Percentiles rank a stretch among this genome's conserved stretches.
Conservation (phyloP, 371 early-diverging fungal species). For the Mucor saturninus region DNA sequence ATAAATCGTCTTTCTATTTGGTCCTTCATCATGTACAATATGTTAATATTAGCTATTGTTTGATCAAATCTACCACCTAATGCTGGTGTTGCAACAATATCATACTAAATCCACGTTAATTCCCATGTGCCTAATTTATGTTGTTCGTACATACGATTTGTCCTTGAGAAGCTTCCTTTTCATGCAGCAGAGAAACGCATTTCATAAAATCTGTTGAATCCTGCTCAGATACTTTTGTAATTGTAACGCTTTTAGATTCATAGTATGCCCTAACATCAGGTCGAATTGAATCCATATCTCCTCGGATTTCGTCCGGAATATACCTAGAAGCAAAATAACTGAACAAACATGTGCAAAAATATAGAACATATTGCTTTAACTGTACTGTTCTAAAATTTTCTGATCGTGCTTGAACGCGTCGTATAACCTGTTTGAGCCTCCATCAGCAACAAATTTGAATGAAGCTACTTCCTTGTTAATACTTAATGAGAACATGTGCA, state of each 20-base stretch:
- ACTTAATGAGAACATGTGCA: not conserved
- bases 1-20: slow-evolving; percentile 58
- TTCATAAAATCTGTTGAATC: slow-evolving; percentile 90
- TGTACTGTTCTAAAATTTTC: slow-evolving; percentile 49
- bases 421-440: slow-evolving; percentile 88
- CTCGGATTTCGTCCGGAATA: slow-evolving; percentile 80
- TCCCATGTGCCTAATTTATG: not conserved
- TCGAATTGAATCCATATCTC: slow-evolving; percentile 87
- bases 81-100: slow-evolving; percentile 81
- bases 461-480: slow-evolving; percentile 48
- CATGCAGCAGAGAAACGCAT: slow-evolving; percentile 56
- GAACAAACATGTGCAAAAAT: not conserved
- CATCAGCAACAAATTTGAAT: slow-evolving; percentile 83
- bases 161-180: slow-evolving; percentile 35
- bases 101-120: slow-evolving; percentile 40
- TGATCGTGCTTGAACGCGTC: slow-evolving; percentile 60
- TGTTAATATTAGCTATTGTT: slow-evolving; percentile 76
- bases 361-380: not conserved
- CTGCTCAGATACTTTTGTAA: slow-evolving; percentile 62
- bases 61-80: slow-evolving; percentile 93
- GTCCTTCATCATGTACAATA: slow-evolving; percentile 60
- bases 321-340: slow-evolving; percentile 45
- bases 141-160: slow-evolving; percentile 22
- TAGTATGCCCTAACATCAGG: slow-evolving; percentile 73
- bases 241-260: slow-evolving; percentile 53